Base-by-base conservation (phyloP, 2,329 filamentous ascomycete genomes). In the Fusarium sp. region DNA sequence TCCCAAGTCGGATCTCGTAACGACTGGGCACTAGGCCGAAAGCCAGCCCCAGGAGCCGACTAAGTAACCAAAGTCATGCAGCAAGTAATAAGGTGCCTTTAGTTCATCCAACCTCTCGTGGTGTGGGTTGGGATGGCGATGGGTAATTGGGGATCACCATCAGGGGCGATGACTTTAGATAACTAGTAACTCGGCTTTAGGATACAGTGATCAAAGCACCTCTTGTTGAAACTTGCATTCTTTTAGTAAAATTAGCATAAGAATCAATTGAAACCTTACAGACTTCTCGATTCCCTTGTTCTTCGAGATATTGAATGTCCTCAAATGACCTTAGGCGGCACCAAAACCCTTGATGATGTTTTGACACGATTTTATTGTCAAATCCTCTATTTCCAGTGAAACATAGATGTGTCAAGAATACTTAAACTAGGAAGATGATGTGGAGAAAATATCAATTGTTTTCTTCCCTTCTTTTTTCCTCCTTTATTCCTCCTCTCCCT, bases 201-300 rank as follows among this genome's bases (percentile, higher is more conserved):
- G 28, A n/a, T 31, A 9, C 22, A n/a, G 15, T 18, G 9, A 2
- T 30, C 20, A 31, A 6, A 48, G 12, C 45, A n/a, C 3, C 11
- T 18, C 4, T 10, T 1, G 31, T 7, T 13, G 0, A 9, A 31
- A 13, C 5, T 18, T 5, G 3, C 5, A 11, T 7, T n/a, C 5
- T 8, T 30, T 47, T 5, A 11, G 13, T 22, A 4, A 22, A 22
- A 16, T 30, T 4, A 47, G 14, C 6, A 8, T 1, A 8, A 22
- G n/a, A 11, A 3, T 16, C 3, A 5, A 22, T 1, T 47, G 1
- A 3, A 0, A 0, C 9, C 22, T 16, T 30, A 16, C 13, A 28
- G 6, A 6, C 44, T 30, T 16, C 20, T 14, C 1, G 9, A 28
- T 15, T 11, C 3, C 9, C 18, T 11, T 28, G 3, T 30, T 28